These are phyloP conservation scores for Nemania sp. DNA, from an alignment of 2,329 filamentous ascomycete species.

Conservation along the genomic window DNA sequence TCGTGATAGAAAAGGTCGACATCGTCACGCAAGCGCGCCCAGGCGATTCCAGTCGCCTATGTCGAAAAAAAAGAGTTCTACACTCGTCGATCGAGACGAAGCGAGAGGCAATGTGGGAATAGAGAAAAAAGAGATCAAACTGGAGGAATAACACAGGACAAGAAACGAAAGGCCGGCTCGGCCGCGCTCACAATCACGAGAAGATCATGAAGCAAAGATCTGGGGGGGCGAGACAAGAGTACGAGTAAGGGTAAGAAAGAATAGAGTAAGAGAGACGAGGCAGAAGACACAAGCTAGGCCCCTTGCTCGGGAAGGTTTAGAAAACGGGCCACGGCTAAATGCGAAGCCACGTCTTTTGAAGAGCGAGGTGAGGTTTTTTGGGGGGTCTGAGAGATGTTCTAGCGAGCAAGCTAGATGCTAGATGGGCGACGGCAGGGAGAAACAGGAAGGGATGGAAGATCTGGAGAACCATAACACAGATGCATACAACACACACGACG, in stretches of 20 bases:
- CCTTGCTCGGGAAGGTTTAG: slow-evolving; percentile 33
- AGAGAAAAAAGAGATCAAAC: slow-evolving; percentile 44
- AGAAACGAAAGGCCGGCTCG: slow-evolving; percentile 54
- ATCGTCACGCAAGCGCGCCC: slow-evolving; percentile 51
- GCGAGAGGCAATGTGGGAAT: slow-evolving; percentile 37
- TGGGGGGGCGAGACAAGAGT: slow-evolving; percentile 40
- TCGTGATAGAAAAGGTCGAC: slow-evolving; percentile 63
- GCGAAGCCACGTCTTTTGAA: slow-evolving; percentile 28
- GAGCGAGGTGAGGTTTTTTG: not conserved
- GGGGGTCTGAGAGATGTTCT: slow-evolving; percentile 34
- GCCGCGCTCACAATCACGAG: slow-evolving; percentile 54
- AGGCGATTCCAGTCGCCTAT: slow-evolving; percentile 61
- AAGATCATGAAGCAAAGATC: slow-evolving; percentile 55
- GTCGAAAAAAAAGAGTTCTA: slow-evolving; percentile 33
- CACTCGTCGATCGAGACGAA: slow-evolving; percentile 45
- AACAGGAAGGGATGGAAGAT: slow-evolving; percentile 39
- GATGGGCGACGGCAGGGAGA: slow-evolving; percentile 43
- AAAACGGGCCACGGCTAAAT: slow-evolving; percentile 39
- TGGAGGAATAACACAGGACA: slow-evolving; percentile 49
- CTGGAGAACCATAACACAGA: slow-evolving; percentile 26
- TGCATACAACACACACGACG: slow-evolving; percentile 5
- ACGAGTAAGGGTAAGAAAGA: too few relatives aligned
- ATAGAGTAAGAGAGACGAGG: slow-evolving; percentile 2
- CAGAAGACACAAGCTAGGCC: slow-evolving; percentile 38
- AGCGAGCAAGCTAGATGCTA: not conserved